Conservation (phyloP, 2,329 filamentous ascomycete genomes). For the Penicillium sp. region DNA sequence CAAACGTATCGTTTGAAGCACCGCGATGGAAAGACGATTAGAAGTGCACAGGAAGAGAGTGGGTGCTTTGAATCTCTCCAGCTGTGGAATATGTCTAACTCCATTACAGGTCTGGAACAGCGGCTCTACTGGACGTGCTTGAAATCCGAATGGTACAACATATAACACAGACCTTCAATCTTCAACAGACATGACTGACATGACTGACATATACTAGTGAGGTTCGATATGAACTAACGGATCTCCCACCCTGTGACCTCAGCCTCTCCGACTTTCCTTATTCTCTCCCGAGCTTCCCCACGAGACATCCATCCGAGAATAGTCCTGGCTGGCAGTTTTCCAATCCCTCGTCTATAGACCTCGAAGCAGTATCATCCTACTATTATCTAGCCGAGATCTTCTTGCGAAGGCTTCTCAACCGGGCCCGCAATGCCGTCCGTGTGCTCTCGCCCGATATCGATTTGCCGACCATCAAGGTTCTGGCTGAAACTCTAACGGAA, state of each 20-base stretch:
- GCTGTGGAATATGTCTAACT: slow-evolving; percentile 13
- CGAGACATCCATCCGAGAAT: slow-evolving; percentile 22
- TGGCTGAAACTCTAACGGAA: slow-evolving; percentile 28
- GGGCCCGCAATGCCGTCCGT: slow-evolving; percentile 33
- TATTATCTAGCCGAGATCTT: slow-evolving; percentile 37
- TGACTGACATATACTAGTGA: slow-evolving; percentile 24
- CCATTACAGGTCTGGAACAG: slow-evolving; percentile 30
- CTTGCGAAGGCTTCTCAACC: slow-evolving; percentile 42
- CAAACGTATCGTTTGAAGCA: slow-evolving; percentile 35
- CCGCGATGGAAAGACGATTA: slow-evolving; percentile 26
- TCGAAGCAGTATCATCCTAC: slow-evolving; percentile 33
- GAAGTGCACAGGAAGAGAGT: slow-evolving; percentile 36
- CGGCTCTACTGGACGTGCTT: slow-evolving; percentile 37
- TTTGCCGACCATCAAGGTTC: slow-evolving; percentile 21
- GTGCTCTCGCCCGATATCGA: slow-evolving; percentile 29
- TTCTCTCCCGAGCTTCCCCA: slow-evolving; percentile 33
- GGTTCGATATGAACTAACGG: slow-evolving; percentile 34
- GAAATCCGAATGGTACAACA: slow-evolving; percentile 34
- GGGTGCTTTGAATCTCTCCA: slow-evolving; percentile 9
- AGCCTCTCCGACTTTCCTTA: slow-evolving; percentile 35
- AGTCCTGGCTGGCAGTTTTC: slow-evolving; percentile 20
- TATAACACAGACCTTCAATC: background rate
- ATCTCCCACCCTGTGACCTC: slow-evolving; percentile 35
- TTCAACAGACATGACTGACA: background rate
- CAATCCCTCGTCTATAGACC: slow-evolving; percentile 24